Base-by-base conservation (phyloP, 1,284 basidiomycete genomes). In the Amylostereum areolatum region DNA sequence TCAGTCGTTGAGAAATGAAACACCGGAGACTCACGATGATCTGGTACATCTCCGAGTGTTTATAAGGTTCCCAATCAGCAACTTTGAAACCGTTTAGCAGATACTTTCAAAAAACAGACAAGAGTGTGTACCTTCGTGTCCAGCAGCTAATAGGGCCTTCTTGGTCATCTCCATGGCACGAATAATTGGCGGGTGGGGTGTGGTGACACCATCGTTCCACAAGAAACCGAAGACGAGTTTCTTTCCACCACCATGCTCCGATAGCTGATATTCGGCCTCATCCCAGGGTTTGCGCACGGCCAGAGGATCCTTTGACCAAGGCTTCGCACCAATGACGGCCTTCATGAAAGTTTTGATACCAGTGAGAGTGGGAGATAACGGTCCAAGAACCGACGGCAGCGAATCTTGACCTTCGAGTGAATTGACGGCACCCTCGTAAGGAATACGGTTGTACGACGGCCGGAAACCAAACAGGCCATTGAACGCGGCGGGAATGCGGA, bases 361-460 rank as follows among this genome's bases (percentile, higher is more conserved):
- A 24, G 63, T 65, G 34, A 81, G 50, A 2, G 70, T 69, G 36
- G 65, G 61, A 5, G 74, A 64, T 69, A 83, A 73, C 11, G 80
- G 80, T 0, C 81, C 80, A 47, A 80, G 72, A 46, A 79, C 75
- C 25, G 75, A 78, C 4, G 68, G 65, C 51, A 82, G 67, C 32
- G 72, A 70, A 57, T 79, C 77, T 61, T 80, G 78, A 4, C 78
- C 78, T 25, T 72, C 68, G 49, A 75, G 62, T 18, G 71, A 62
- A 48, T 75, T 75, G 29, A 68, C 57, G 0, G 74, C 67, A 12
- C 74, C 75, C 48, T 59, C 55, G 51, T 80, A 81, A 0, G 80
- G 75, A 42, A 83, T 68, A 3, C 81, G 72, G 47, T 77, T 71
- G 60, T 71, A 78, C 5, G 73, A 77, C 0, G 80, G 79, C 43